These are phyloP conservation scores for Isatis lusitanica DNA, from an alignment of 441 rosid species.

Conservation along the genomic window DNA sequence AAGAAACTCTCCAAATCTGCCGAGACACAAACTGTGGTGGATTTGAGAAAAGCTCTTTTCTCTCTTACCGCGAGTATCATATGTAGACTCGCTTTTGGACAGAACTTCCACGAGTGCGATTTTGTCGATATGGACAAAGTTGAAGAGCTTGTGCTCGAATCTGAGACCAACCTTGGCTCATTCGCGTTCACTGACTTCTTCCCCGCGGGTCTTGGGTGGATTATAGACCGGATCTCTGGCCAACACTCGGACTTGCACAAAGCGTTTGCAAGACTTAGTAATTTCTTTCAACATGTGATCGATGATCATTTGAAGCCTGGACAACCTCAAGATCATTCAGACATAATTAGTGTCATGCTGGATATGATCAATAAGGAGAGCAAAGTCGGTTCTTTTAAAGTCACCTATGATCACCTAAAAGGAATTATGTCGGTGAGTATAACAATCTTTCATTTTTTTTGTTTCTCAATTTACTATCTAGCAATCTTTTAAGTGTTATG, in stretches of 20 bases:
- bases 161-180: constrained; percentile 33
- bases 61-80: constrained; percentile 38
- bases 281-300: constrained; percentile 45
- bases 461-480: neutral
- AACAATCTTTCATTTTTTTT: neutral
- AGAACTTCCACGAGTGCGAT: constrained; percentile 25
- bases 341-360: constrained; percentile 27
- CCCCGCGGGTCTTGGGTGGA: constrained; percentile 44
- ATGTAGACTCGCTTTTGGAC: constrained; percentile 51
- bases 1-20: constrained; percentile 37
- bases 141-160: constrained; percentile 30
- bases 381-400: constrained; percentile 20
- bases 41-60: constrained; percentile 38
- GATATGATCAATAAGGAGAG: constrained; percentile 26
- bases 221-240: constrained; percentile 43
- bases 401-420: constrained; percentile 34
- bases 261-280: constrained; percentile 39
- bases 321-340: constrained; percentile 20
- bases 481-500: no score
- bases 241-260: constrained; percentile 38
- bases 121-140: constrained; percentile 29
- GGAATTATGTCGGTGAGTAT: constrained; percentile 36
- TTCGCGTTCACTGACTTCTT: constrained; percentile 35
- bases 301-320: constrained; percentile 43
- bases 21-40: constrained; percentile 28